Conservation (phyloP, 1,284 basidiomycete species). For the Cryptococcus sp. region DNA sequence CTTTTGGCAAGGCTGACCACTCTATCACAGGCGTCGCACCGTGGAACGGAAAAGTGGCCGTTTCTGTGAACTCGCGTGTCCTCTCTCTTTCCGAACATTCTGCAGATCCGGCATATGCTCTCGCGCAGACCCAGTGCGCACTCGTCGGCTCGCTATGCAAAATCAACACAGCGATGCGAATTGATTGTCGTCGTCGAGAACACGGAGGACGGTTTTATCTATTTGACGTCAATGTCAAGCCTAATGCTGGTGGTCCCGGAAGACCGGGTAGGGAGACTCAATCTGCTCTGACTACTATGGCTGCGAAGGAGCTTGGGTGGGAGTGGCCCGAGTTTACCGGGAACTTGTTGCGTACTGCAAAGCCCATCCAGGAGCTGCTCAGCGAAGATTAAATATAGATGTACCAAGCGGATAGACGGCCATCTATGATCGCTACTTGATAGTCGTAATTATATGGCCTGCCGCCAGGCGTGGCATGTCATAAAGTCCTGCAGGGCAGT, state of each 20-base stretch:
- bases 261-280: constrained; percentile 40
- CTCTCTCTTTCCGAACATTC: constrained; percentile 21
- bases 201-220: constrained; percentile 22
- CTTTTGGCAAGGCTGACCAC: not conserved
- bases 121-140: constrained; percentile 24
- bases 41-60: constrained; percentile 38
- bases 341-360: constrained; percentile 22
- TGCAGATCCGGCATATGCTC: constrained; percentile 22
- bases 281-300: constrained; percentile 35
- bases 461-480: too few relatives aligned
- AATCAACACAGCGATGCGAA: constrained; percentile 25
- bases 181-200: constrained; percentile 26
- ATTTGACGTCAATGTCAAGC: constrained; percentile 47
- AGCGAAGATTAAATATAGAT: not conserved
- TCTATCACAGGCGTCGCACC: constrained; percentile 31
- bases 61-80: constrained; percentile 34
- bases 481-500: too few relatives aligned
- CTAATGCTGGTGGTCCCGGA: constrained; percentile 41
- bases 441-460: too few relatives aligned
- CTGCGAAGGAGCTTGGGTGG: constrained; percentile 35
- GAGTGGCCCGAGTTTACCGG: constrained; percentile 22
- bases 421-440: too few relatives aligned
- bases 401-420: too few relatives aligned
- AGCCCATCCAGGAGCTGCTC: constrained; percentile 14
- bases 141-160: constrained; percentile 21